phyloP scores from a whole-genome alignment of 2,329 filamentous ascomycete species.

The Fusarium keratoplasticum region DNA sequence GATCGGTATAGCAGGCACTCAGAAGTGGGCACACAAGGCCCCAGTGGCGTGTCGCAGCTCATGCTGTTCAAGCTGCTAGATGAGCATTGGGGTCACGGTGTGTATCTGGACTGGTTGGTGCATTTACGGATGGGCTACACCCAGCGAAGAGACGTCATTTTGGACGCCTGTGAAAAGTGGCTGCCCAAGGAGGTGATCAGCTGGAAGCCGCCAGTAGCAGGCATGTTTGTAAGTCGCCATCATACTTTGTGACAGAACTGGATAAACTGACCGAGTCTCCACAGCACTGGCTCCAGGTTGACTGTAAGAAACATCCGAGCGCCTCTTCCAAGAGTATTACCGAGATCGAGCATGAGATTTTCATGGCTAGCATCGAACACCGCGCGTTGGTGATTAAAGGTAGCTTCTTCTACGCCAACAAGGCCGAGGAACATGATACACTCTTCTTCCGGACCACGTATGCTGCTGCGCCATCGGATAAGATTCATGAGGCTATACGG shows the following conservation, averaged over 20 bases:
- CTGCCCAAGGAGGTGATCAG: background rate
- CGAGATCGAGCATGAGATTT: background rate
- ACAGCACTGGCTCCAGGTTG: background rate
- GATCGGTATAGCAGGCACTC: background rate
- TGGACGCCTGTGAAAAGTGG: background rate
- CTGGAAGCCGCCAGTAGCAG: background rate
- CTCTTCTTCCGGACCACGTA: background rate
- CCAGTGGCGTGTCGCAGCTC: background rate
- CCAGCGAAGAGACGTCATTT: background rate
- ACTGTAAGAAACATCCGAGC: background rate
- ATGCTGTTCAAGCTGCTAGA: background rate
- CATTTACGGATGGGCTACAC: background rate
- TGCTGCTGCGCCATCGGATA: background rate
- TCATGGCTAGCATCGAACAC: background rate
- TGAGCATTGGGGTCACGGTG: background rate
- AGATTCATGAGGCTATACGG: background rate
- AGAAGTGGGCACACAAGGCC: background rate
- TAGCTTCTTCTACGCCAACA: background rate
- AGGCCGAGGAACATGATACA: background rate
- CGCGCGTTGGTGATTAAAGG: background rate
- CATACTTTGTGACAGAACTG: background rate
- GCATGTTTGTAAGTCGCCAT: background rate
- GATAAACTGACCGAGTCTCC: background rate
- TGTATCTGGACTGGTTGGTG: background rate
- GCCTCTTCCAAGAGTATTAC: background rate